Evolutionary conservation across 2,329 filamentous ascomycete species (phyloP), one percentile per base, ranked within the genome.

Genomic region (Arthrinium phaeospermum): DNA sequence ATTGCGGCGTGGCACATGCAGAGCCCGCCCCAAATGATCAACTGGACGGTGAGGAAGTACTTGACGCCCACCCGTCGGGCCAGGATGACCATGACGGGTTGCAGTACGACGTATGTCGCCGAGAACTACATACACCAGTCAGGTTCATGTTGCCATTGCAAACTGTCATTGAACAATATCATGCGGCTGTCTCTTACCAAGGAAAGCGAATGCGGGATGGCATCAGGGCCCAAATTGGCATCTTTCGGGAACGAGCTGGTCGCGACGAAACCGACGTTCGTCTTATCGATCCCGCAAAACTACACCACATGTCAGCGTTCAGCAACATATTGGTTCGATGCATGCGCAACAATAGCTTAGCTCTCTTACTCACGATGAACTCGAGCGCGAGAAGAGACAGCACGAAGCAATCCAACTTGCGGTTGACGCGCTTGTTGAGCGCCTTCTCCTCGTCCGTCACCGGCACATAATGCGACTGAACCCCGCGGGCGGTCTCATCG

Each of bases 201-300:
- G 8, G 75, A 76, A 13, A 77, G 71, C 0, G 76, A 76, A 67
- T 76, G 74, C n/a, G 75, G 75, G 6, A 77, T 75, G 44, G 75
- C 74, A 67, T 77, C 73, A 3, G 73, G 74, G 1, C 69, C 69
- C 5, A 77, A 70, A 30, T 75, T 74, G 34, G 75, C 76, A 70
- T 77, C 75, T 57, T 77, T 68, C 14, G 74, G 34, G n/a, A 77
- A 77, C 30, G 71, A 73, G 70, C 71, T 76, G 16, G 75, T 77
- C 3, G 75, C 76, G 22, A 77, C 75, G 68, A 76, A 77, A 34
- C 75, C 75, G 30, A 77, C 70, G 64, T 76, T 75, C 34, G 75
- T 77, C 51, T 77, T 76, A 72, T 77, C 76, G 45, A 77, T 75
- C 4, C 75, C 75, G 51, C 73, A 77, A 37, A 76, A 76, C 72